Evolutionary conservation across 345 rosid genomes (phyloP), one percentile per base, ranked within the genome.

Genomic region (Acer yangbiense): DNA sequence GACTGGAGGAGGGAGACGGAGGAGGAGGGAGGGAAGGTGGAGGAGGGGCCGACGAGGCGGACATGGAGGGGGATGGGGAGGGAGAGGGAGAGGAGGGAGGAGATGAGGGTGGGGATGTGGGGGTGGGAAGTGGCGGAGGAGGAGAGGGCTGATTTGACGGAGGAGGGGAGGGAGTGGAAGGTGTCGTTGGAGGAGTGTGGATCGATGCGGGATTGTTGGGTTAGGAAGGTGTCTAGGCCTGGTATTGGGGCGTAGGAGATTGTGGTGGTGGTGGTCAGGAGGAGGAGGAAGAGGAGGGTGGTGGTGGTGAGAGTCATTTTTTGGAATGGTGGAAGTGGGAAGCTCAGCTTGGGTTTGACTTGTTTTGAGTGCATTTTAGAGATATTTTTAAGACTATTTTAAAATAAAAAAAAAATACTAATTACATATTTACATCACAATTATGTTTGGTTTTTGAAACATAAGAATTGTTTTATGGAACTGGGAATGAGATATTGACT

Each of bases 131-230:
- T 43, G 12, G 85, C 27, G 21, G 87, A 73, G 21, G 87, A 73
- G 39, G 93, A 85, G 64, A 91, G 86, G 67, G 89, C 85, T 16
- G 91, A 82, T 27, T 79, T 89, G 72, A 90, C 79, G 72, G 90
- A 86, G 8, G 94, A 86, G 0, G 94, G 84, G 71, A 92, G 92
- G 76, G 91, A 87, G 71, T 39, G 55, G 78, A 85, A 89, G 9
- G 90, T 86, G 79, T 94, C 98, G 77, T 94, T 96, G 23, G 85
- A 64, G 48, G 94, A 86, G 55, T 83, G 87, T 10, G 92, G 95
- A 82, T 96, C 98, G 55, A 78, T 29, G 43, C 82, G 90, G 76
- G 81, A 88, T 64, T 85, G 92, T 65, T 77, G 81, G 66, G 83
- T 86, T 43, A 92, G 79, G 86, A 92, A 90, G 82, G 89, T 78